These are phyloP conservation scores for Fraxinus greggii DNA, from an alignment of 305 asterid species.

Conservation along the genomic window DNA sequence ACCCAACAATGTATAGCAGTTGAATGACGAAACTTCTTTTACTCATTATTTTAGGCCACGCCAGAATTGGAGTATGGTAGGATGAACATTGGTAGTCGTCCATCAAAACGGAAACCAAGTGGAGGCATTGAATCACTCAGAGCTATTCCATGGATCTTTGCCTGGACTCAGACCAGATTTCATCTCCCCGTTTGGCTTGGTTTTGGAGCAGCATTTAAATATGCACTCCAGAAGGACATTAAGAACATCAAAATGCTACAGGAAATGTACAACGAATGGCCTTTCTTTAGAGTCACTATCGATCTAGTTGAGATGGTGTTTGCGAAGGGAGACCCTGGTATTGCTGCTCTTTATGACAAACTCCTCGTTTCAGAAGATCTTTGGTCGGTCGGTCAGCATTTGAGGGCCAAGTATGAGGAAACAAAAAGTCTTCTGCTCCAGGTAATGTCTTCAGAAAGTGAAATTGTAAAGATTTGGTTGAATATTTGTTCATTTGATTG, in stretches of 20 bases:
- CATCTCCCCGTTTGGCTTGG: slow-evolving; percentile 69
- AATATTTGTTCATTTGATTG: background rate
- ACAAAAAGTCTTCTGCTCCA: slow-evolving; percentile 47
- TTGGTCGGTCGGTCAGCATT: slow-evolving; percentile 42
- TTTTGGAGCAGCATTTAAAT: slow-evolving; percentile 51
- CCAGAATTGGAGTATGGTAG: slow-evolving; percentile 60
- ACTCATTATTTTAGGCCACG: slow-evolving; percentile 38
- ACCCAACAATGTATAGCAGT: background rate
- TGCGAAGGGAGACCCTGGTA: slow-evolving; percentile 58
- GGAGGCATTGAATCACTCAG: slow-evolving; percentile 62
- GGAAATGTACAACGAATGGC: slow-evolving; percentile 55
- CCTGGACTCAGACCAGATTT: slow-evolving; percentile 61
- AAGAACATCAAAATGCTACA: slow-evolving; percentile 47
- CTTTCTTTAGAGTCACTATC: slow-evolving; percentile 55
- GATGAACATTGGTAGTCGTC: slow-evolving; percentile 62
- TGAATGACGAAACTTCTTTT: background rate
- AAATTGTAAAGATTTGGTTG: background rate
- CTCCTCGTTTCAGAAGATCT: slow-evolving; percentile 52
- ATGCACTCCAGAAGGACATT: slow-evolving; percentile 43
- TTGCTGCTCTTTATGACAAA: slow-evolving; percentile 51
- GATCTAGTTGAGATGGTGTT: slow-evolving; percentile 59
- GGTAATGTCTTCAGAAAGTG: slow-evolving; percentile 26
- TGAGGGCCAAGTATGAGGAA: slow-evolving; percentile 43
- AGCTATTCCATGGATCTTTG: slow-evolving; percentile 67
- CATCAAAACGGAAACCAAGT: slow-evolving; percentile 56